Percentiles rank a stretch among this genome's conserved stretches.
Conservation (phyloP, 495 filamentous ascomycete species). For the Jackrogersella minutella region DNA sequence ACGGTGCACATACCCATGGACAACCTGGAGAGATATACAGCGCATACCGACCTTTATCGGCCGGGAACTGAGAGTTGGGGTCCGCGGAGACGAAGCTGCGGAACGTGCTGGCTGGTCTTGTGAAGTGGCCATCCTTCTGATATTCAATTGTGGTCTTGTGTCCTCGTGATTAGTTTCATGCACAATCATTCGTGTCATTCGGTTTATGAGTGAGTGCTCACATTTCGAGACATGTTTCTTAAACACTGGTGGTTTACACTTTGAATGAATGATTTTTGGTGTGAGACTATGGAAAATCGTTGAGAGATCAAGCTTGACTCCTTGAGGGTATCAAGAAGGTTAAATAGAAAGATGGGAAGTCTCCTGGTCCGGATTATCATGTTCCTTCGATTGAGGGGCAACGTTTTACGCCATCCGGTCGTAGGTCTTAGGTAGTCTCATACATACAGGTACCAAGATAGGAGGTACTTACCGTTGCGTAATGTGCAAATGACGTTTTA, state of each 20-base stretch:
- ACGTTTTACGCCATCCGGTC: slow-evolving; percentile 16
- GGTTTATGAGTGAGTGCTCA: not conserved
- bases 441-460: too few relatives aligned
- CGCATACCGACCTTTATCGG: slow-evolving; percentile 73
- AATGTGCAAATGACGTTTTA: not conserved
- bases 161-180: slow-evolving; percentile 17
- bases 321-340: not conserved
- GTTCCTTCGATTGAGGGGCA: slow-evolving; percentile 5
- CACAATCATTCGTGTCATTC: not conserved
- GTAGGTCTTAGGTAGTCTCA: not conserved
- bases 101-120: slow-evolving; percentile 57
- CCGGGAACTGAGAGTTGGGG: slow-evolving; percentile 63
- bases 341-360: slow-evolving; percentile 13
- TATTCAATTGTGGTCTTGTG: slow-evolving; percentile 30
- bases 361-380: slow-evolving; percentile 13
- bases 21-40: slow-evolving; percentile 72
- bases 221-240: slow-evolving; percentile 30
- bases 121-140: slow-evolving; percentile 61
- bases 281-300: not conserved
- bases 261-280: not conserved
- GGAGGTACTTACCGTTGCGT: too few relatives aligned
- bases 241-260: not conserved
- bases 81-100: slow-evolving; percentile 59
- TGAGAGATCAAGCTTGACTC: not conserved
- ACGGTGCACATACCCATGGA: slow-evolving; percentile 62